Base-by-base conservation (phyloP, 1,284 basidiomycete genomes). In the Rhodotorula sp. region DNA sequence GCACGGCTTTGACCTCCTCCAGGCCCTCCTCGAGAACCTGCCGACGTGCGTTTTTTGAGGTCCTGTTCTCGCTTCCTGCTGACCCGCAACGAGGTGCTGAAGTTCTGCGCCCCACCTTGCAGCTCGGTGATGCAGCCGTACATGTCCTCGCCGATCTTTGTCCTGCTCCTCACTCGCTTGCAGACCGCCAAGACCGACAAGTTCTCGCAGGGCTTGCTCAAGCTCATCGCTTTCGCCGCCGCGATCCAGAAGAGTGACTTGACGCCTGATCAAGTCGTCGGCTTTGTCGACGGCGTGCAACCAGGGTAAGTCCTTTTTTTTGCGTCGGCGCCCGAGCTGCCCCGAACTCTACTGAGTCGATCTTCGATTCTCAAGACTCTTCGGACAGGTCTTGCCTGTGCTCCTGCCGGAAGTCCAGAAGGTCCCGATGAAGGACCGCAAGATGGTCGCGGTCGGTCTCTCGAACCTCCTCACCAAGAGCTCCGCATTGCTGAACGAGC, bases 131-230 rank as follows among this genome's bases (percentile, higher is more conserved):
- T 97, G 78, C 86, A 87, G 69, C 87, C 87, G 58, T 95, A 91
- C 83, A 87, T 92, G 80, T 89, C 89, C 71, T 87, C 89, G 34
- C 73, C 76, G 1, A 84, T 96, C 61, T 84, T 97, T 78, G 86
- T 94, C 81, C 89, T 91, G 26, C 85, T 97, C 31, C 84, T 97
- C 47, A 96, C 88, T 14, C 81, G 94, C 63, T 85, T 98, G 82
- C 94, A 97, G 79, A 87, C 87, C 31, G 92, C 87, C 83, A 94
- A 94, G 81, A 97, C 95, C 48, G 90, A 95, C 73, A 91, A 89
- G 81, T 97, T 91, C 81, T 88, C 90, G 15, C 92, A 94, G 79
- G 86, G 88, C 62, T 91, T 97, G 79, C 87, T 91, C 16, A 86
- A 88, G 78, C 94, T 97, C 82, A 81, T 96, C 68, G 83, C 90